Conservation (phyloP, 495 filamentous ascomycete genomes). For the Daldinia decipiens region DNA sequence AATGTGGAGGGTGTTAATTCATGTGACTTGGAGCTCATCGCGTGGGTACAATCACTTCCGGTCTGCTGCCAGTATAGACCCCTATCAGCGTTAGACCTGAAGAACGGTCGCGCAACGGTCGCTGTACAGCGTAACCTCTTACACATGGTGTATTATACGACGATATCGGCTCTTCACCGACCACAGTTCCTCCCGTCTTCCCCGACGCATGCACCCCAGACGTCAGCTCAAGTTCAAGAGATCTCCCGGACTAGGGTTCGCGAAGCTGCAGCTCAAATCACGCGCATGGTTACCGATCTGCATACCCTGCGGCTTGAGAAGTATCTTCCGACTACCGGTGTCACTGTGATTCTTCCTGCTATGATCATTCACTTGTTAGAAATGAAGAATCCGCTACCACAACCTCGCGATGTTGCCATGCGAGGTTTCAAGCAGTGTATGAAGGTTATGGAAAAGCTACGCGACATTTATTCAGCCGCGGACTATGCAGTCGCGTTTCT, state of each 20-base stretch:
- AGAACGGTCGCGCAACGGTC: constrained; percentile 56
- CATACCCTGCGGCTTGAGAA: constrained; percentile 73
- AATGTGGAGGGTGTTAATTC: constrained; percentile 76
- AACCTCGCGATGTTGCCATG: constrained; percentile 72
- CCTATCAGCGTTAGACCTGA: constrained; percentile 59
- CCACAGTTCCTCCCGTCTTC: constrained; percentile 84
- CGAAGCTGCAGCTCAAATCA: constrained; percentile 81
- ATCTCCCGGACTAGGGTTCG: constrained; percentile 80
- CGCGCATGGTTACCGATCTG: constrained; percentile 76
- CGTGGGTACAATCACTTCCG: constrained; percentile 77
- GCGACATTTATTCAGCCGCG: constrained; percentile 86
- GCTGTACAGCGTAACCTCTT: constrained; percentile 80
- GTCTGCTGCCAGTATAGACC: constrained; percentile 69
- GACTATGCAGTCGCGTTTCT: constrained; percentile 88
- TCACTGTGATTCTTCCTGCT: constrained; percentile 87
- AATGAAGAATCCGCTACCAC: constrained; percentile 79
- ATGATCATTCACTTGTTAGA: constrained; percentile 92
- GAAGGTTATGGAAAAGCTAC: constrained; percentile 80
- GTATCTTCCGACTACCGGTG: constrained; percentile 86
- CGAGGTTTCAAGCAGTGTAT: constrained; percentile 87
- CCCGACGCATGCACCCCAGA: constrained; percentile 65
- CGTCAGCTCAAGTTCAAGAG: constrained; percentile 72
- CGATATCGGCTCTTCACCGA: constrained; percentile 85
- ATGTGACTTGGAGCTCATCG: constrained; percentile 77
- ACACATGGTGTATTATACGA: constrained; percentile 90